Percentiles rank a stretch among this genome's conserved stretches.
phyloP scores from a whole-genome alignment of 2,329 filamentous ascomycete genomes.

The Cercospora sesami region DNA sequence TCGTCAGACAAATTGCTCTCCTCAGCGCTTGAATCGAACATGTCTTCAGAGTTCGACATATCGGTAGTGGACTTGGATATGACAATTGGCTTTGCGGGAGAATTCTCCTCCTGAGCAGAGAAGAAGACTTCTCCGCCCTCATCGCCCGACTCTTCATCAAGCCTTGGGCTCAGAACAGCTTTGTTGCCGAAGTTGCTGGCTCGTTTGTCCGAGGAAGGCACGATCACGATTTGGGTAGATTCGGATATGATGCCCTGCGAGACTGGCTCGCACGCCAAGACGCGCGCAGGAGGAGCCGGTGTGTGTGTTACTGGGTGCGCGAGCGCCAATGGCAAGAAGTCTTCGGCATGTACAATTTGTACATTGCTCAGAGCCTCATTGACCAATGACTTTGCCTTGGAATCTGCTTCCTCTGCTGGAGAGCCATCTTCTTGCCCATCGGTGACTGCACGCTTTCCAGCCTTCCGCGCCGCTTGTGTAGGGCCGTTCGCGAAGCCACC shows the following conservation, averaged over 20 bases:
- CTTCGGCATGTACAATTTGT: conserved; percentile 78
- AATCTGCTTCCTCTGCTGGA: conserved; percentile 22
- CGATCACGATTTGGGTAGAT: conserved; percentile 79
- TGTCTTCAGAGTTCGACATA: conserved; percentile 49
- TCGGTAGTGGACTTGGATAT: conserved; percentile 41
- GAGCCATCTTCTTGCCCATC: conserved; percentile 22
- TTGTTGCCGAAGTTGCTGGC: conserved; percentile 26
- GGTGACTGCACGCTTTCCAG: conserved; percentile 28
- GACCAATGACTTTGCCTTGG: conserved; percentile 46
- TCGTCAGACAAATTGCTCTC: conserved; percentile 86
- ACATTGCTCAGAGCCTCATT: conserved; percentile 72
- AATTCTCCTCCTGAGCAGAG: conserved; percentile 78
- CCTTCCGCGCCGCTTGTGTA: conserved; percentile 24
- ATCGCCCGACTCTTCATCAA: conserved; percentile 37
- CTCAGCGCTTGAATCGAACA: conserved; percentile 63
- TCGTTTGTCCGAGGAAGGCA: conserved; percentile 62
- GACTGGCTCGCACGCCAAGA: conserved; percentile 92
- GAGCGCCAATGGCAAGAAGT: conserved; percentile 76
- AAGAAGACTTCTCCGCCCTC: conserved; percentile 85
- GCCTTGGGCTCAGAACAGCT: conserved; percentile 34
- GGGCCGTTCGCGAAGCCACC: conserved; percentile 52
- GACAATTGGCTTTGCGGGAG: conserved; percentile 43
- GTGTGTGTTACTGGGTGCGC: conserved; percentile 84
- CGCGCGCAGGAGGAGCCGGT: conserved; percentile 78
- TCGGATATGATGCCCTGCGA: conserved; percentile 78